Percentiles rank a stretch among this genome's conserved stretches.
Evolutionary conservation across 106 monocot species (phyloP).

Genomic region (Acanthochlamys bracteata): DNA sequence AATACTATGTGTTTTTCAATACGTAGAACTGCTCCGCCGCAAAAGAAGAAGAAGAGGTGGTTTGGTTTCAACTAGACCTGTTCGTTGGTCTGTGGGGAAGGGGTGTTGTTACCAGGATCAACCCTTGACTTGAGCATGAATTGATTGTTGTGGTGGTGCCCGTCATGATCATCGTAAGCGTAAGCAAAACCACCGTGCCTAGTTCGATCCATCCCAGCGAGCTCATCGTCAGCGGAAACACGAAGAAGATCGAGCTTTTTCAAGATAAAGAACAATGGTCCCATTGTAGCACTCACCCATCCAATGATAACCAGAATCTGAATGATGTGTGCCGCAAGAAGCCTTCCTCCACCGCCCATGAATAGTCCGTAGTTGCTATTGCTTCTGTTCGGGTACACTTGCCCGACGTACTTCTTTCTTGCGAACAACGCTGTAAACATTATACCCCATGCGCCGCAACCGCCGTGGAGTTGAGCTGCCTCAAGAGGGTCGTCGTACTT

Average conservation of each 20-base stretch:
- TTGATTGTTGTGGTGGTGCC: neutral
- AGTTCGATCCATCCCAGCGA: slow-evolving; percentile 31
- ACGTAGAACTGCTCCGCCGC: too few relatives aligned
- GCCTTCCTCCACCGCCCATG: slow-evolving; percentile 32
- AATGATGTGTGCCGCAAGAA: slow-evolving; percentile 24
- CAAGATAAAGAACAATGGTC: slow-evolving; percentile 21
- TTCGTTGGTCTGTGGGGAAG: neutral
- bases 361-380: slow-evolving; percentile 24
- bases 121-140: slow-evolving; percentile 10
- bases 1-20: too few relatives aligned
- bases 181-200: slow-evolving; percentile 38
- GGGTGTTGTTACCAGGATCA: neutral
- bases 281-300: slow-evolving; percentile 37
- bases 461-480: slow-evolving; percentile 41
- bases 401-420: slow-evolving; percentile 17
- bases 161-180: slow-evolving; percentile 7
- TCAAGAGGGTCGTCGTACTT: slow-evolving; percentile 37
- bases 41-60: neutral
- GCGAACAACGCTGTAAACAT: slow-evolving; percentile 36
- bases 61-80: neutral
- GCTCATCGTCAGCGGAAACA: slow-evolving; percentile 30
- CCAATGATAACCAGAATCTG: slow-evolving; percentile 19
- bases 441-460: slow-evolving; percentile 38
- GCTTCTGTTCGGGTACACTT: slow-evolving; percentile 14
- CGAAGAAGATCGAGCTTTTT: slow-evolving; percentile 17